phyloP scores from a whole-genome alignment of 2,329 filamentous ascomycete species.

The Neofusicoccum cordaticola region DNA sequence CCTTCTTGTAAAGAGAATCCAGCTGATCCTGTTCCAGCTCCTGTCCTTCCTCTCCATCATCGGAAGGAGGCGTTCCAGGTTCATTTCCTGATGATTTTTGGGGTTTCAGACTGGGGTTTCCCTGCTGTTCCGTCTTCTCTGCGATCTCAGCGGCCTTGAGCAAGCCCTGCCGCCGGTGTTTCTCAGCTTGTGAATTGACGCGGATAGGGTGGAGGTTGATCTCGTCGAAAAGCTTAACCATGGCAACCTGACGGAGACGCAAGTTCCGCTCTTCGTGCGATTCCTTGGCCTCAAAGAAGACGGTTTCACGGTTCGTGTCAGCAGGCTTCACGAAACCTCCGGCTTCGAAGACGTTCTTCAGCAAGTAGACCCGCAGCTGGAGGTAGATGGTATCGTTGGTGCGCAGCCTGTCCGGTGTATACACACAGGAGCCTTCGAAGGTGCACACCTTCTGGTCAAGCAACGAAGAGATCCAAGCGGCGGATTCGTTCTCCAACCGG shows the following conservation, averaged over 20 bases:
- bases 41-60: conserved; percentile 75
- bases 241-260: conserved; percentile 76
- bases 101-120: conserved; percentile 19
- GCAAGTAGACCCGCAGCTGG: conserved; percentile 75
- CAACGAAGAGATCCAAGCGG: conserved; percentile 87
- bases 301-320: conserved; percentile 67
- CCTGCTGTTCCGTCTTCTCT: conserved; percentile 61
- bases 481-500: conserved; percentile 78
- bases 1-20: conserved; percentile 90
- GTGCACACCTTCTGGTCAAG: conserved; percentile 86
- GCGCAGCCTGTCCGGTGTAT: conserved; percentile 76
- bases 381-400: conserved; percentile 95
- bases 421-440: conserved; percentile 87
- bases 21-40: conserved; percentile 95
- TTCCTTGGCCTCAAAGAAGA: conserved; percentile 81
- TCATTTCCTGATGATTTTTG: conserved; percentile 52
- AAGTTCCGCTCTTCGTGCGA: conserved; percentile 80
- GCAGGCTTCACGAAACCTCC: conserved; percentile 60
- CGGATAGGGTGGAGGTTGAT: conserved; percentile 76
- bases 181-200: conserved; percentile 70
- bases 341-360: conserved; percentile 70
- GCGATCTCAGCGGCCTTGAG: conserved; percentile 84
- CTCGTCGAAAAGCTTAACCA: conserved; percentile 87
- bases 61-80: conserved; percentile 45
- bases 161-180: conserved; percentile 77